These are phyloP conservation scores for Aspergillus calidoustus DNA, from an alignment of 2,329 filamentous ascomycete genomes.

Conservation along the genomic window DNA sequence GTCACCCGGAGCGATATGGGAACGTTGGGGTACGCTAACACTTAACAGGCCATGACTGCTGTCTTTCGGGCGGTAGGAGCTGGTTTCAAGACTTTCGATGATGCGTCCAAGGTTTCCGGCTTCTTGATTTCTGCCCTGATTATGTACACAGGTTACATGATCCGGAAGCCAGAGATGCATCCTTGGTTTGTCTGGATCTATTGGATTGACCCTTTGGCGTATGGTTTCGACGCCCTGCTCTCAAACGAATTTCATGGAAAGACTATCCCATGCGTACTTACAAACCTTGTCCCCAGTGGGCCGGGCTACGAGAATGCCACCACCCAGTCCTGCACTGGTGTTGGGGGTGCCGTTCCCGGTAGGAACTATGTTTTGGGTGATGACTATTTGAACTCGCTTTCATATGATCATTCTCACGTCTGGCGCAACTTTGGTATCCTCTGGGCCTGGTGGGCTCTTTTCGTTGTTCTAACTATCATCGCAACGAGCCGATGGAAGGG, in stretches of 20 bases:
- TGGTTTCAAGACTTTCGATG: constrained; percentile 61
- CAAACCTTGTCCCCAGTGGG: constrained; percentile 41
- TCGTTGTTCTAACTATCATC: constrained; percentile 61
- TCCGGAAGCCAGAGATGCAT: constrained; percentile 55
- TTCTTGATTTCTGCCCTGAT: constrained; percentile 43
- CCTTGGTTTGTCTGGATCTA: constrained; percentile 57
- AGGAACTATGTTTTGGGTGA: constrained; percentile 59
- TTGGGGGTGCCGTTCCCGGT: constrained; percentile 59
- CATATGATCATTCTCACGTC: constrained; percentile 57
- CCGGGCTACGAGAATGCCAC: constrained; percentile 34
- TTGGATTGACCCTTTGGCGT: constrained; percentile 46
- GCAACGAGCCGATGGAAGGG: constrained; percentile 61
- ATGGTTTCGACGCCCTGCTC: constrained; percentile 44
- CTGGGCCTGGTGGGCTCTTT: constrained; percentile 67
- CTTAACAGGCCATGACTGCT: constrained; percentile 58
- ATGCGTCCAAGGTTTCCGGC: constrained; percentile 59
- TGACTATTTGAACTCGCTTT: constrained; percentile 61
- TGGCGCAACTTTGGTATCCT: constrained; percentile 68
- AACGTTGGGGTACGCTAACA: constrained; percentile 18
- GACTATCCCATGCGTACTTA: constrained; percentile 41
- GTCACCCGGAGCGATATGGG: constrained; percentile 18
- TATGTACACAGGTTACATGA: constrained; percentile 50
- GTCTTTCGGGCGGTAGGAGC: constrained; percentile 63
- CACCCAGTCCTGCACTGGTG: constrained; percentile 52
- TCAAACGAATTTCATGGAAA: constrained; percentile 44